Evolutionary conservation across 352 stramenopile species (phyloP), one percentile per base, ranked within the genome.

Genomic region (Phytophthora hibernalis): DNA sequence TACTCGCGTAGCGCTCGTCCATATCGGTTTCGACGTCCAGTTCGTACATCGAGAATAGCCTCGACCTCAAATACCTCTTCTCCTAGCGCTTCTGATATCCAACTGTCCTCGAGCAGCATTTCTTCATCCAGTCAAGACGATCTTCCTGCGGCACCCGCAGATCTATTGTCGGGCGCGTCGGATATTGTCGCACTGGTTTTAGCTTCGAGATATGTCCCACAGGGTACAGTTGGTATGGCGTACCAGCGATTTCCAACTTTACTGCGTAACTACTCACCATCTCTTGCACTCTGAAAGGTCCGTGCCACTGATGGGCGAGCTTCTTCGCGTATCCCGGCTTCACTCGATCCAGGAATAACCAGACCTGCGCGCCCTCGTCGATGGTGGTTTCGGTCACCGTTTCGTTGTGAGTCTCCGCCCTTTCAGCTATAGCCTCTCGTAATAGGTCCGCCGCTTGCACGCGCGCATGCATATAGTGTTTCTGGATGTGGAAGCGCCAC

Each of bases 41-140:
- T 31, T 3, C 68, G 54, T 1, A 33, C 12, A 24, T 68, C 69
- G 2, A 54, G n/a, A 4, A 74, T 76, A 21, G 20, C 8, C 10
- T 63, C 48, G 2, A 54, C 49, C 9, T 69, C 54, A 26, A 28
- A 63, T 18, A 65, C 40, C 28, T 65, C 26, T 1, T 53, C 35
- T 2, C 15, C 53, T 13, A 15, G 11, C 1, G 20, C 9, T 0
- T 38, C 12, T 10, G 18, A 9, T n/a, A 71, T 26, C 48, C 48
- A 73, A 47, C 65, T 72, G 20, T 68, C 64, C 18, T 67, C 51
- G 2, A 57, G 64, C 0, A 72, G 31, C 0, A 72, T 37, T 13
- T 45, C 56, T 30, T 72, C 64, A 20, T 81, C 73, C 11, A 78
- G 37, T 76, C 69, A 0, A 63, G 20, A 0, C 66, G 51, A 18